These are phyloP conservation scores for Chytriomyces hyalinus DNA, from an alignment of 192 early-diverging fungal species.

Conservation along the genomic window DNA sequence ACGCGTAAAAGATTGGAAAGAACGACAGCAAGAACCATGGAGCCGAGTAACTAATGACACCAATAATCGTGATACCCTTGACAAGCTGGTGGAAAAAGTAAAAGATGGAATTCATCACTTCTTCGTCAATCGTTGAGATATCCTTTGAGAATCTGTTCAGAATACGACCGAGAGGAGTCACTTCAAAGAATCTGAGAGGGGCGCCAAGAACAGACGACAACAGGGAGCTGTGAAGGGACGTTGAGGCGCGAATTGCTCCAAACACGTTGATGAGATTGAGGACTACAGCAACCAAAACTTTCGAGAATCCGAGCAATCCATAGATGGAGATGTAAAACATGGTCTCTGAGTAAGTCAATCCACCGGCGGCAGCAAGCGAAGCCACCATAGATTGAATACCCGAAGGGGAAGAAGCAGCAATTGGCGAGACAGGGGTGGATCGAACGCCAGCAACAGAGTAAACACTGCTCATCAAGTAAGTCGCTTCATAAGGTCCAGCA, in stretches of 20 bases:
- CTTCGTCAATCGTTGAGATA: constrained; percentile 60
- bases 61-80: constrained; percentile 55
- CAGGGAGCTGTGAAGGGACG: constrained; percentile 36
- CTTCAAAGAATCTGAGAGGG: constrained; percentile 55
- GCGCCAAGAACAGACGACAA: constrained; percentile 44
- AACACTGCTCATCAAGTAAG: neutral
- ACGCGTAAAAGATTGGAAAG: constrained; percentile 45
- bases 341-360: constrained; percentile 19
- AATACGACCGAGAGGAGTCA: constrained; percentile 60
- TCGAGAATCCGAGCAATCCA: constrained; percentile 13
- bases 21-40: constrained; percentile 34
- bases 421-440: neutral
- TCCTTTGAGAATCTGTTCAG: constrained; percentile 91
- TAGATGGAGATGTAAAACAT: constrained; percentile 23
- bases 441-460: neutral
- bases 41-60: constrained; percentile 62
- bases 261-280: constrained; percentile 38
- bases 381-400: neutral
- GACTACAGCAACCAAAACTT: constrained; percentile 26
- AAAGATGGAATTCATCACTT: constrained; percentile 46
- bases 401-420: neutral
- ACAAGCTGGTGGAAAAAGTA: constrained; percentile 58
- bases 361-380: neutral
- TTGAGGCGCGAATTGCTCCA: constrained; percentile 36
- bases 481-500: neutral